These are phyloP conservation scores for Haberlea rhodopensis DNA, from an alignment of 257 asterid species.

Conservation along the genomic window DNA sequence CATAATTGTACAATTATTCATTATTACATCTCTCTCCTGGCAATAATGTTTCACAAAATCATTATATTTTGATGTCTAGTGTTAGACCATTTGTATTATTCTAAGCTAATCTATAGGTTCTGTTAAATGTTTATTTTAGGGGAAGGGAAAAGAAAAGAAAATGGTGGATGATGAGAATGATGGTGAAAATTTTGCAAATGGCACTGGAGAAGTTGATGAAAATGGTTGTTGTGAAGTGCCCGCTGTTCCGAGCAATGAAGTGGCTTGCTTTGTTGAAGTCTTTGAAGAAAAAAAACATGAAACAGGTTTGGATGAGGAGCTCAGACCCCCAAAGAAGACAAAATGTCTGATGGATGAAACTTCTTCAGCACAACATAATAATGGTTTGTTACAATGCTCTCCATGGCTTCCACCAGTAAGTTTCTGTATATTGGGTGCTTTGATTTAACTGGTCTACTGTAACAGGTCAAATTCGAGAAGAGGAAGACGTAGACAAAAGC, in stretches of 20 bases:
- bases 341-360: constrained; percentile 51
- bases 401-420: constrained; percentile 17
- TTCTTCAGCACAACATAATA: constrained; percentile 31
- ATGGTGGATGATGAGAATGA: constrained; percentile 37
- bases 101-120: neutral
- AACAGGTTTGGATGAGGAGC: constrained; percentile 38
- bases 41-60: neutral
- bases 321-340: constrained; percentile 69
- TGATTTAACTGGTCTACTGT: constrained; percentile 20
- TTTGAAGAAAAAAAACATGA: constrained; percentile 38
- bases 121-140: constrained; percentile 31
- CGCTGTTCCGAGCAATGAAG: constrained; percentile 27
- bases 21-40: neutral
- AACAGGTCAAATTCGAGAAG: constrained; percentile 38
- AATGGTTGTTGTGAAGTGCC: constrained; percentile 31
- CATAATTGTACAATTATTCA: neutral
- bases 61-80: too few species aligned
- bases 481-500: constrained; percentile 31
- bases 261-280: constrained; percentile 32
- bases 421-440: constrained; percentile 15
- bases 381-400: constrained; percentile 35
- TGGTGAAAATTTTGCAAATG: constrained; percentile 35
- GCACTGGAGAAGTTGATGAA: constrained; percentile 36
- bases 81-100: constrained; percentile 2
- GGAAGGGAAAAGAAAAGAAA: constrained; percentile 43